Evolutionary conservation across 257 asterid species (phyloP).

Genomic region (Lithospermum erythrorhizon): DNA sequence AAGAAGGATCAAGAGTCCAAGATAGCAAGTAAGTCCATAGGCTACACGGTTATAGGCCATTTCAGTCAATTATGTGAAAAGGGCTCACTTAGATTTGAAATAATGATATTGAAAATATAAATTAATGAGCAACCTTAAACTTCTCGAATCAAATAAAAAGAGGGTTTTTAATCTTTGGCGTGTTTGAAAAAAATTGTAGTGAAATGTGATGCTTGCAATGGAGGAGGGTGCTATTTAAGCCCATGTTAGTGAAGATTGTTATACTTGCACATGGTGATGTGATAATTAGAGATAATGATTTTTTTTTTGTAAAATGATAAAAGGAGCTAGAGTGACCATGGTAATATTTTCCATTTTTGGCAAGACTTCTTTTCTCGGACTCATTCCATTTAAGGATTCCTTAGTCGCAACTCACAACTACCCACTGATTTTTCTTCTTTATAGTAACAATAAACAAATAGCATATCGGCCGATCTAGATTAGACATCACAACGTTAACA

Average conservation of each 20-base stretch:
- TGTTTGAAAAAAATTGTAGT: no score
- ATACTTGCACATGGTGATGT: conserved; percentile 3
- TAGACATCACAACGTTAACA: conserved; percentile 42
- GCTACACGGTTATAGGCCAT: conserved; percentile 3
- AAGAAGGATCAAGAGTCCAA: conserved; percentile 12
- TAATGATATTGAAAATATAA: not conserved
- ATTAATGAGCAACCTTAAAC: not conserved
- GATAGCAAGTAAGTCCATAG: not conserved
- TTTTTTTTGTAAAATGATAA: conserved; percentile 3
- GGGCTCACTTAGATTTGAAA: no score
- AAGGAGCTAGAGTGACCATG: conserved; percentile 22
- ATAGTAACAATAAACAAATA: not conserved
- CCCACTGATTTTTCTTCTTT: conserved; percentile 10
- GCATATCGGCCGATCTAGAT: conserved; percentile 16
- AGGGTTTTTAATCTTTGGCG: not conserved
- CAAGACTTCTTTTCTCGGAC: conserved; percentile 22
- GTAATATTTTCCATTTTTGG: conserved; percentile 40
- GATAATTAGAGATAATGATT: conserved; percentile 23
- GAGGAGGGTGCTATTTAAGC: conserved; percentile 10
- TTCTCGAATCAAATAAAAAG: conserved; percentile 1
- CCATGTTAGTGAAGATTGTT: conserved; percentile 1
- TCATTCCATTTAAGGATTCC: conserved; percentile 11
- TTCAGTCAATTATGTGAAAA: not conserved
- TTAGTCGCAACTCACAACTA: conserved; percentile 7
- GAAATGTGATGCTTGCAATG: conserved; percentile 4